These are phyloP conservation scores for Aureococcus anophagefferens DNA, from an alignment of 108 stramenopile genomes.

Conservation along the genomic window DNA sequence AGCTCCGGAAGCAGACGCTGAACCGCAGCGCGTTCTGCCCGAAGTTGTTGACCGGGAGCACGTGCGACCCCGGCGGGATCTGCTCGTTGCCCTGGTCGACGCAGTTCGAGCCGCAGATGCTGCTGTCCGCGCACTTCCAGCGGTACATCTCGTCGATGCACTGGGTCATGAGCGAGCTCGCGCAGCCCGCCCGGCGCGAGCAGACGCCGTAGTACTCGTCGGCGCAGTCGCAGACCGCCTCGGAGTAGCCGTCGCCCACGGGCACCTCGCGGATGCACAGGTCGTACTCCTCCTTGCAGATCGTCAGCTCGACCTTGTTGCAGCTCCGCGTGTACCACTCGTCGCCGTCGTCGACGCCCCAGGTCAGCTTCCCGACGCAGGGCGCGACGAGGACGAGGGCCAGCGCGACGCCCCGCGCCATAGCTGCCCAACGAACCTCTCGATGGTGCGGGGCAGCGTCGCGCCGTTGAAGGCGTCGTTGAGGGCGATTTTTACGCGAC, in stretches of 20 bases:
- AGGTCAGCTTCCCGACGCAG: too few relatives aligned
- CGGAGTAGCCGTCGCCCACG: not conserved
- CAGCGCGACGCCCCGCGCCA: too few relatives aligned
- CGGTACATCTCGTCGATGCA: not conserved
- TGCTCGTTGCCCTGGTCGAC: not conserved
- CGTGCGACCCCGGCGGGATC: not conserved
- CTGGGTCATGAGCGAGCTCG: not conserved
- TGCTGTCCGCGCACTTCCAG: not conserved
- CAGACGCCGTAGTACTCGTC: conserved; percentile 1
- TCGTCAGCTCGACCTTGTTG: too few relatives aligned
- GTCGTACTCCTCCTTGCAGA: not conserved
- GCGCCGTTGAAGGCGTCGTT: too few relatives aligned
- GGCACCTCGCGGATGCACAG: not conserved
- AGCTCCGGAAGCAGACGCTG: not conserved
- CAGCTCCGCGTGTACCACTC: too few relatives aligned
- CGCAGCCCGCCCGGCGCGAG: not conserved
- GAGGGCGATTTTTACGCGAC: too few relatives aligned
- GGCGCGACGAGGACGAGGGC: too few relatives aligned
- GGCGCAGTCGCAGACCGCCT: not conserved
- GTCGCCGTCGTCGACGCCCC: too few relatives aligned
- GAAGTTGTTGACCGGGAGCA: not conserved
- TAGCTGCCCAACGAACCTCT: too few relatives aligned
- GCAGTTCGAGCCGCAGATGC: not conserved
- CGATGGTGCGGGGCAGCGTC: too few relatives aligned
- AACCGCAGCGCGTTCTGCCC: not conserved